These are phyloP conservation scores for Cystobasidium sp. DNA, from an alignment of 1,284 basidiomycete genomes.

Conservation along the genomic window DNA sequence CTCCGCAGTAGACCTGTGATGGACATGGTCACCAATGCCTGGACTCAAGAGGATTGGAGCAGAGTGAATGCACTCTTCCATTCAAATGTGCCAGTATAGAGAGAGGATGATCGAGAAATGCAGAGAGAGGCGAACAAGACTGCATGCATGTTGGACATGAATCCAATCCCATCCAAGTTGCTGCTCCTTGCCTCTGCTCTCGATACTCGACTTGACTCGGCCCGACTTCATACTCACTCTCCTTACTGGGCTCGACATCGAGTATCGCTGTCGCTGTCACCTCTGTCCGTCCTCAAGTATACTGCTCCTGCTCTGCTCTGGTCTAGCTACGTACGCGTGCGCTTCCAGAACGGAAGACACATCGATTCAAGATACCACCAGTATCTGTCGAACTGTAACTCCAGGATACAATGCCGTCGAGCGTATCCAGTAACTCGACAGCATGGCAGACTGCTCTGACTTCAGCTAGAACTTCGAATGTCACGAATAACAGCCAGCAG, in stretches of 20 bases:
- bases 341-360: not conserved
- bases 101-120: slow-evolving; percentile 21
- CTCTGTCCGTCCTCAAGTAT: no score
- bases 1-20: slow-evolving; percentile 1
- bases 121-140: no score
- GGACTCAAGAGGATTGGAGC: no score
- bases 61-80: no score
- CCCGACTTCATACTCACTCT: no score
- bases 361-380: not conserved
- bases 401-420: not conserved
- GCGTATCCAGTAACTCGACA: not conserved
- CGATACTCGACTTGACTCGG: no score
- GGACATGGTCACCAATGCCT: not conserved
- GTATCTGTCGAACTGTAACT: not conserved
- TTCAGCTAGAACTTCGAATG: slow-evolving; percentile 4
- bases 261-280: no score
- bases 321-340: not conserved
- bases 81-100: no score
- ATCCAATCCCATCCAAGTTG: no score
- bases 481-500: not conserved
- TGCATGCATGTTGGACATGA: not conserved
- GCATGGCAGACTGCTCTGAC: slow-evolving; percentile 13
- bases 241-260: no score
- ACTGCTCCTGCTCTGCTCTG: no score
- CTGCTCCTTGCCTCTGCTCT: not conserved